Conservation (phyloP, 2,329 filamentous ascomycete species). For the Neonectria hederae region DNA sequence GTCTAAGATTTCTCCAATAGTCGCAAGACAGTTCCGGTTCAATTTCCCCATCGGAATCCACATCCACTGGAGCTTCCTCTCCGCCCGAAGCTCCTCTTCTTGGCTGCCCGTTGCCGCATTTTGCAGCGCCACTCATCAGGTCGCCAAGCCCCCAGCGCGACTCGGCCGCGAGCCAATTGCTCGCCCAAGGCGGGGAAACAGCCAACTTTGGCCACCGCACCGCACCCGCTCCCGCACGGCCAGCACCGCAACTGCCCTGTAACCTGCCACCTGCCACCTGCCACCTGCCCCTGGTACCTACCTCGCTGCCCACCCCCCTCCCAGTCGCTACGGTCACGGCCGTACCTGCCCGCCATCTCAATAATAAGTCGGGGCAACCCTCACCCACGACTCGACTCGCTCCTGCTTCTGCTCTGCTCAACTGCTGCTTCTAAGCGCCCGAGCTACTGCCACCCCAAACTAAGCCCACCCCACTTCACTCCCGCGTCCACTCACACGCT, state of each 20-base stretch:
- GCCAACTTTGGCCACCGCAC: constrained; percentile 5
- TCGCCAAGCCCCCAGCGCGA: constrained; percentile 33
- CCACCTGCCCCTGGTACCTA: neutral
- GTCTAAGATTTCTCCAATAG: constrained; percentile 9
- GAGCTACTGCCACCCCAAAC: constrained; percentile 21
- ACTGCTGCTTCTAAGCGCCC: constrained; percentile 37
- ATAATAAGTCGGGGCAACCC: constrained; percentile 43
- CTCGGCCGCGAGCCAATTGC: constrained; percentile 37
- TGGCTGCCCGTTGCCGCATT: constrained; percentile 12
- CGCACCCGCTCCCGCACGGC: constrained; percentile 15
- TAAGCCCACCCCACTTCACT: constrained; percentile 23
- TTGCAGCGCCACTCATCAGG: constrained; percentile 35
- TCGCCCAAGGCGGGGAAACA: constrained; percentile 31
- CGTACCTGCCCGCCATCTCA: constrained; percentile 29
- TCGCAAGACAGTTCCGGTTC: constrained; percentile 21
- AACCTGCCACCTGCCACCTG: constrained; percentile 15
- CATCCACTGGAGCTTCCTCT: constrained; percentile 18
- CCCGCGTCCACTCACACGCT: constrained; percentile 14
- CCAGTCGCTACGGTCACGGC: constrained; percentile 30
- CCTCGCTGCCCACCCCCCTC: constrained; percentile 27
- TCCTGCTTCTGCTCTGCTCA: constrained; percentile 18
- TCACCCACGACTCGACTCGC: constrained; percentile 24
- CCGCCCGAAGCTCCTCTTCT: constrained; percentile 1
- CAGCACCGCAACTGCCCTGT: constrained; percentile 32
- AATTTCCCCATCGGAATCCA: constrained; percentile 17